Conservation (phyloP, 495 filamentous ascomycete species). For the Xylaria telfairii region DNA sequence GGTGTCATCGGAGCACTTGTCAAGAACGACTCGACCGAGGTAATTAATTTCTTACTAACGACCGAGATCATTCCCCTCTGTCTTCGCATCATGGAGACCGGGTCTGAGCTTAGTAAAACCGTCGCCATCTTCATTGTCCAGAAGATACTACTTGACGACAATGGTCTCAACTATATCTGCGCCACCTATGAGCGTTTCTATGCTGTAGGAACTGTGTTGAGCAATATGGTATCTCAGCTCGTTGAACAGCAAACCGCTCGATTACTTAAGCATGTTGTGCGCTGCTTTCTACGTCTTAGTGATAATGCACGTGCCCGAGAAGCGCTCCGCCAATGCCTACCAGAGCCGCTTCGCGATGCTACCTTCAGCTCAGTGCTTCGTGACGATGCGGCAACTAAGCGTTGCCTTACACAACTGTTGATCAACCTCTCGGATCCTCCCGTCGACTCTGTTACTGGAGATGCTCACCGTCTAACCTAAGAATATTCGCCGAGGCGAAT, state of each 20-base stretch:
- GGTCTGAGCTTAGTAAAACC: conserved; percentile 97
- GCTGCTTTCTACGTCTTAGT: conserved; percentile 95
- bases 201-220: conserved; percentile 94
- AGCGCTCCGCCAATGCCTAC: conserved; percentile 93
- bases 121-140: conserved; percentile 99
- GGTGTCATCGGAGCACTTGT: conserved; percentile 97
- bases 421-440: conserved; percentile 97
- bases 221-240: conserved; percentile 97
- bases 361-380: conserved; percentile 96
- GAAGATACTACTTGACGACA: conserved; percentile 96
- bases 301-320: conserved; percentile 97
- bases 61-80: conserved; percentile 99
- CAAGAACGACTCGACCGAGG: conserved; percentile 98
- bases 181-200: conserved; percentile 99
- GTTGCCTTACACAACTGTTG: conserved; percentile 92
- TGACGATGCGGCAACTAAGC: conserved; percentile 97
- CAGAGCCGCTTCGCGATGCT: conserved; percentile 93
- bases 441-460: conserved; percentile 60
- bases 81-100: conserved; percentile 99
- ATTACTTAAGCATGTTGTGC: conserved; percentile 95
- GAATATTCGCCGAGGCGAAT: not conserved
- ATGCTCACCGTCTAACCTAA: conserved; percentile 30
- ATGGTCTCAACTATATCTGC: conserved; percentile 97
- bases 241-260: conserved; percentile 97
- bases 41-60: conserved; percentile 98